phyloP scores from a whole-genome alignment of 352 stramenopile genomes.

The Phytophthora pseudosyringae region DNA sequence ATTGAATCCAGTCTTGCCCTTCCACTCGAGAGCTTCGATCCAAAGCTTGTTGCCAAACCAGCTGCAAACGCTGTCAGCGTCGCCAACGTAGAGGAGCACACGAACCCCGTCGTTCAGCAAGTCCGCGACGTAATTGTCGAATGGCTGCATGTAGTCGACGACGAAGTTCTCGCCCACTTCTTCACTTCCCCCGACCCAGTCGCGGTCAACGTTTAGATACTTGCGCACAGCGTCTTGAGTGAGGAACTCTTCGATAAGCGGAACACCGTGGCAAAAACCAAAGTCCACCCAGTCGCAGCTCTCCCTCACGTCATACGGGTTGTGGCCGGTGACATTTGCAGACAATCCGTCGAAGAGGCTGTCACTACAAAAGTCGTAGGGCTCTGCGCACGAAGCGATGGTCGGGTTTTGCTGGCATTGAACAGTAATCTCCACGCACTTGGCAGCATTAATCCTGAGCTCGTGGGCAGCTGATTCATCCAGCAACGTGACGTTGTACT shows the following conservation, averaged over 20 bases:
- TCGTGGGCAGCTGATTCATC: constrained; percentile 31
- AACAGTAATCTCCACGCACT: constrained; percentile 27
- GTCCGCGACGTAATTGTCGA: constrained; percentile 81
- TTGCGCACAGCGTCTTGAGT: constrained; percentile 48
- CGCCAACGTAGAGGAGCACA: constrained; percentile 95
- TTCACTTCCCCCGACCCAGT: constrained; percentile 62
- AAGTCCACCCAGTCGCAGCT: constrained; percentile 43
- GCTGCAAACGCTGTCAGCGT: constrained; percentile 97
- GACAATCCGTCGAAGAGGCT: constrained; percentile 40
- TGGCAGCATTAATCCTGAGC: constrained; percentile 34
- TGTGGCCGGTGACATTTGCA: constrained; percentile 32
- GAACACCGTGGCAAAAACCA: constrained; percentile 47
- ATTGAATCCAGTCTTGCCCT: constrained; percentile 84
- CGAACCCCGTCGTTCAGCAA: constrained; percentile 70
- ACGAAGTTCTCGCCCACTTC: constrained; percentile 90
- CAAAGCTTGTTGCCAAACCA: constrained; percentile 95
- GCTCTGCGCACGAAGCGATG: constrained; percentile 35
- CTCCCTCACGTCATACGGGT: constrained; percentile 63
- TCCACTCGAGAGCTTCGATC: constrained; percentile 92
- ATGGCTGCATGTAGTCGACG: constrained; percentile 76
- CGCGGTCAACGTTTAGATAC: constrained; percentile 34
- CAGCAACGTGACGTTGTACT: constrained; percentile 64
- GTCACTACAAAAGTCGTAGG: constrained; percentile 36
- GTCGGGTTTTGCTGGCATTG: constrained; percentile 34
- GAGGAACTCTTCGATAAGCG: constrained; percentile 48